Conservation (phyloP, 1,139 yeast genomes). For the Diutina rugosa region DNA sequence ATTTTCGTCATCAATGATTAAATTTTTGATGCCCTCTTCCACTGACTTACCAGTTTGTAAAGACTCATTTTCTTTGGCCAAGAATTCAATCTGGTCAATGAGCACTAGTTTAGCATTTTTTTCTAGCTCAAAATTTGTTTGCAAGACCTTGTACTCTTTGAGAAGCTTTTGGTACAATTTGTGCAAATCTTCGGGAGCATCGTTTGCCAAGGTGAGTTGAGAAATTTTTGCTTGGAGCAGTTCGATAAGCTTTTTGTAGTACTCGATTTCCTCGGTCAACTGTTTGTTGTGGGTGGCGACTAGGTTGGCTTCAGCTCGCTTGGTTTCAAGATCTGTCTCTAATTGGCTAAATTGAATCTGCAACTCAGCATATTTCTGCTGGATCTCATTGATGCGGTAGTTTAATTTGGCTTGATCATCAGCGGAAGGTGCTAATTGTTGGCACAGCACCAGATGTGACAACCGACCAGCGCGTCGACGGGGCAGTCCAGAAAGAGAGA, state of each 20-base stretch:
- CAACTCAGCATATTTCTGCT: conserved; percentile 12
- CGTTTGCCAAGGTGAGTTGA: conserved; percentile 10
- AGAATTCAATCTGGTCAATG: conserved; percentile 41
- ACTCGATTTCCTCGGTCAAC: conserved; percentile 17
- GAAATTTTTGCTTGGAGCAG: conserved; percentile 18
- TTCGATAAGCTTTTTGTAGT: conserved; percentile 20
- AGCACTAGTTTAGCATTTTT: conserved; percentile 37
- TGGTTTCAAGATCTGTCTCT: conserved; percentile 12
- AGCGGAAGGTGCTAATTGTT: background rate
- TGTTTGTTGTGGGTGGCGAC: conserved; percentile 14
- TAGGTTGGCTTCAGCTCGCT: conserved; percentile 10
- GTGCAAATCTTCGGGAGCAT: conserved; percentile 7
- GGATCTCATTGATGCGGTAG: conserved; percentile 16
- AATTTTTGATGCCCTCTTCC: conserved; percentile 13
- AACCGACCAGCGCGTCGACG: background rate
- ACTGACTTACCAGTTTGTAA: conserved; percentile 1
- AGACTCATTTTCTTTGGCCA: conserved; percentile 27
- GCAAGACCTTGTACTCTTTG: conserved; percentile 25
- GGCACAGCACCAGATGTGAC: background rate
- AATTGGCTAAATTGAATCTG: conserved; percentile 12
- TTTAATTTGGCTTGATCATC: conserved; percentile 7
- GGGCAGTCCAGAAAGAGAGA: background rate
- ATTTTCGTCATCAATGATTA: conserved; percentile 12
- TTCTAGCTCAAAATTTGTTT: conserved; percentile 32
- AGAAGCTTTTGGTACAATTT: conserved; percentile 19